Conservation (phyloP, 2,329 filamentous ascomycete genomes). For the Nectriaceae sp. region DNA sequence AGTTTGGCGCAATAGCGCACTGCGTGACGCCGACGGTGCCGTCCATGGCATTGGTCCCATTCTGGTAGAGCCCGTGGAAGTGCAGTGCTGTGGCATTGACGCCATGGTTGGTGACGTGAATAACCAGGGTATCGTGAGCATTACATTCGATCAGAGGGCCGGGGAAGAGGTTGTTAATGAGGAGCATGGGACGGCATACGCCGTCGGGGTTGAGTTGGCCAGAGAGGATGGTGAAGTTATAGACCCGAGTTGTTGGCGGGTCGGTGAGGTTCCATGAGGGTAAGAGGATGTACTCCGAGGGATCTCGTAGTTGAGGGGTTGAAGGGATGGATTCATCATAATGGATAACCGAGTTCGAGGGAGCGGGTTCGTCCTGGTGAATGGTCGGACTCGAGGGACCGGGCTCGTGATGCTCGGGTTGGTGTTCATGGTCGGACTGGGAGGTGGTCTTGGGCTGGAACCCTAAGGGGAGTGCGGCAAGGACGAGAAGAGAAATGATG, state of each 20-base stretch:
- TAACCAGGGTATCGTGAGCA: slow-evolving; percentile 70
- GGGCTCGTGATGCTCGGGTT: slow-evolving; percentile 8
- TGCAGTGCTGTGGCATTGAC: slow-evolving; percentile 69
- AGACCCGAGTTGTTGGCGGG: slow-evolving; percentile 53
- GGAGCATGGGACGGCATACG: slow-evolving; percentile 59
- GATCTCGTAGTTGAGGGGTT: slow-evolving; percentile 29
- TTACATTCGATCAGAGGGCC: slow-evolving; percentile 73
- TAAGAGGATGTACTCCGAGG: slow-evolving; percentile 58
- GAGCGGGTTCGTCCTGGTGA: background rate
- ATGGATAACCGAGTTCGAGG: slow-evolving; percentile 10
- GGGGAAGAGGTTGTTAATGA: slow-evolving; percentile 76
- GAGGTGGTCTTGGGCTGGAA: slow-evolving; percentile 8
- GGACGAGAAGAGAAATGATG: slow-evolving; percentile 22
- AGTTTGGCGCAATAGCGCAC: slow-evolving; percentile 64
- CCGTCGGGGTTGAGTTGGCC: slow-evolving; percentile 63
- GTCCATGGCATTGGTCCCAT: slow-evolving; percentile 75
- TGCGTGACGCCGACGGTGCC: slow-evolving; percentile 69
- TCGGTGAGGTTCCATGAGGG: slow-evolving; percentile 56
- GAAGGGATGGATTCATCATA: slow-evolving; percentile 26
- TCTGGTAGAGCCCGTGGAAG: slow-evolving; percentile 78
- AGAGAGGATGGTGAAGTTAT: slow-evolving; percentile 62
- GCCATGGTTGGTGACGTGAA: slow-evolving; percentile 69
- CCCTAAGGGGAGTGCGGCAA: slow-evolving; percentile 23
- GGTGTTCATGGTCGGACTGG: slow-evolving; percentile 1
- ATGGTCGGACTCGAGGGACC: background rate